Percentiles rank a stretch among this genome's conserved stretches.
Evolutionary conservation across 2,329 filamentous ascomycete species (phyloP).

Genomic region (Penicillium sp.): DNA sequence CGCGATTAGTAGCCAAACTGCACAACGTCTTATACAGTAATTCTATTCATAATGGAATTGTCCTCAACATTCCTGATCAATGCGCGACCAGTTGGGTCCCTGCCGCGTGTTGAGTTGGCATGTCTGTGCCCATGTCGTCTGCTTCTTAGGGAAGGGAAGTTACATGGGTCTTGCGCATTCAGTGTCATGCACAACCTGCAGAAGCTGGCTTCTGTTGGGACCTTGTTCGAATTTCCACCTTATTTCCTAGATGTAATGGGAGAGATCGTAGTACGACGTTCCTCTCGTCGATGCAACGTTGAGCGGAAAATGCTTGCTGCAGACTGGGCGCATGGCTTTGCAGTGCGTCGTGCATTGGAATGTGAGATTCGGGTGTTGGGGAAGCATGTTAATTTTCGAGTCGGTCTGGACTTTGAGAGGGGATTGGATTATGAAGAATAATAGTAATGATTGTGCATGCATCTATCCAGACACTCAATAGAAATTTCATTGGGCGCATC

Average conservation of each 20-base stretch:
- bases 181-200: not conserved
- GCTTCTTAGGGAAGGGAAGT: not conserved
- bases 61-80: slow-evolving; percentile 12
- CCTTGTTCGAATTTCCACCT: not conserved
- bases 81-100: slow-evolving; percentile 2
- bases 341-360: slow-evolving; percentile 25
- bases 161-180: not conserved
- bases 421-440: not conserved
- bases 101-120: slow-evolving; percentile 8
- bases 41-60: not conserved
- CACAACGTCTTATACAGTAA: not conserved
- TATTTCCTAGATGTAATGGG: not conserved
- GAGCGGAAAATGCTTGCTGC: slow-evolving; percentile 4
- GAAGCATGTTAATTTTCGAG: slow-evolving; percentile 1
- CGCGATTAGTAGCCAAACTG: not conserved
- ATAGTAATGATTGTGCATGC: not conserved
- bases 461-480: too few relatives aligned
- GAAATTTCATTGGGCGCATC: not conserved
- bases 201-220: not conserved
- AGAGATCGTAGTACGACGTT: not conserved
- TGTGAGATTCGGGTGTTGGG: slow-evolving; percentile 16
- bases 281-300: slow-evolving; percentile 7
- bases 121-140: slow-evolving; percentile 12
- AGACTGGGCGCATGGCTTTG: slow-evolving; percentile 3
- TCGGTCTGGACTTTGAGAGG: slow-evolving; percentile 9